Conservation (phyloP, 2,329 filamentous ascomycete species). For the Lecanosticta acicola region DNA sequence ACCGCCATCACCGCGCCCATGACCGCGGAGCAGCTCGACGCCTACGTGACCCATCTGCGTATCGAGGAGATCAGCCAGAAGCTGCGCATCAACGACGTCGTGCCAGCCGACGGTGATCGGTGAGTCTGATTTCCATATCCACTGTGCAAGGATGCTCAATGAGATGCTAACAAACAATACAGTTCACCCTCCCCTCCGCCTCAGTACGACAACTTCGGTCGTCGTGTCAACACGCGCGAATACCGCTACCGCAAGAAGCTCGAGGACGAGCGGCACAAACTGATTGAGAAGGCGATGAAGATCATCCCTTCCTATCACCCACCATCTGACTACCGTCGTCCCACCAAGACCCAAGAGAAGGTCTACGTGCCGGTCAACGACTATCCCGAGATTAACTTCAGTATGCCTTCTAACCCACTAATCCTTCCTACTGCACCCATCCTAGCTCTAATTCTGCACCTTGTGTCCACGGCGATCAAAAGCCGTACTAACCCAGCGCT, state of each 20-base stretch:
- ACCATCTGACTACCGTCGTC: conserved; percentile 94
- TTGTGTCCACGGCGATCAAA: conserved; percentile 31
- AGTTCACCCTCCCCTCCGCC: conserved; percentile 94
- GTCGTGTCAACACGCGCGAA: conserved; percentile 98
- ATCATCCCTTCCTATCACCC: conserved; percentile 99
- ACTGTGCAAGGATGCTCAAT: background rate
- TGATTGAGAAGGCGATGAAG: conserved; percentile 99
- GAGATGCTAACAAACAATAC: conserved; percentile 13
- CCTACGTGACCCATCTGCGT: conserved; percentile 90
- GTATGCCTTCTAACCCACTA: conserved; percentile 99
- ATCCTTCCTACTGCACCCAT: conserved; percentile 36
- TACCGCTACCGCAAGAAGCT: conserved; percentile 97
- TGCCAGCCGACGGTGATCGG: conserved; percentile 93
- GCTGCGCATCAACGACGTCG: conserved; percentile 97
- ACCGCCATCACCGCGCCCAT: conserved; percentile 96
- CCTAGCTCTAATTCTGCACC: conserved; percentile 18
- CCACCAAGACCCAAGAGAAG: conserved; percentile 99
- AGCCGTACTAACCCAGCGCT: conserved; percentile 29
- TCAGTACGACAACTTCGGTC: conserved; percentile 98
- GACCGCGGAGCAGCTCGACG: conserved; percentile 96
- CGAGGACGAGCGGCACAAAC: conserved; percentile 97
- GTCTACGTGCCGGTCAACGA: conserved; percentile 99
- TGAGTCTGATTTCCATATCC: conserved; percentile 45
- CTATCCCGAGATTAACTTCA: conserved; percentile 99
- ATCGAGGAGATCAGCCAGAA: conserved; percentile 99